These are phyloP conservation scores for Aspergillus sclerotioniger DNA, from an alignment of 495 filamentous ascomycete species.

Conservation along the genomic window DNA sequence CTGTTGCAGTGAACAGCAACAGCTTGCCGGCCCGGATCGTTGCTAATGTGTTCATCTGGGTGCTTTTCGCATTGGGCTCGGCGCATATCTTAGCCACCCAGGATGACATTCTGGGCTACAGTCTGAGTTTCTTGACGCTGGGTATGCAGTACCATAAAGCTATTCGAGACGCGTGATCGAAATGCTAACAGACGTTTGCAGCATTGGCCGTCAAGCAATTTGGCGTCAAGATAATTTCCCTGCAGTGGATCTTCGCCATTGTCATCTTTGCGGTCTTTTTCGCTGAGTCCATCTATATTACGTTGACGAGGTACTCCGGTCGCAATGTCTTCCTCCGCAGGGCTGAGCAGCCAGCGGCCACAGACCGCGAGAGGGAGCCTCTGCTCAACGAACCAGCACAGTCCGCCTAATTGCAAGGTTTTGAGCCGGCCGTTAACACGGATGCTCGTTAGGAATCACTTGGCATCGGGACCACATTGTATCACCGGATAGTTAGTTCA, in stretches of 20 bases:
- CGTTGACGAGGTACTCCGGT: slow-evolving; percentile 61
- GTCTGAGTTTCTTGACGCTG: slow-evolving; percentile 66
- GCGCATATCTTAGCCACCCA: slow-evolving; percentile 68
- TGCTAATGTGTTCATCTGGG: slow-evolving; percentile 85
- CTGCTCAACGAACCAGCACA: slow-evolving; percentile 36
- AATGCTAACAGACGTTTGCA: slow-evolving; percentile 24
- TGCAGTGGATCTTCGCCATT: slow-evolving; percentile 93
- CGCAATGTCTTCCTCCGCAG: slow-evolving; percentile 45
- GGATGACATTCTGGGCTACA: slow-evolving; percentile 83
- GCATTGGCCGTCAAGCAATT: slow-evolving; percentile 77
- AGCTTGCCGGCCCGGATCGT: slow-evolving; percentile 66
- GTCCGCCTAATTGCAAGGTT: background rate
- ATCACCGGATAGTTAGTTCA: background rate
- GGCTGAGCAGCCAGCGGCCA: slow-evolving; percentile 32
- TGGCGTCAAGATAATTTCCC: slow-evolving; percentile 61
- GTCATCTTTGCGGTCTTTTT: slow-evolving; percentile 75
- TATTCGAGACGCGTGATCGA: background rate
- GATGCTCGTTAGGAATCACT: background rate
- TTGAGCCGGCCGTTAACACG: background rate
- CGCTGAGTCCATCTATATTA: slow-evolving; percentile 59
- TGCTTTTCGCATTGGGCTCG: slow-evolving; percentile 66
- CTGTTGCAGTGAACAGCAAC: slow-evolving; percentile 64
- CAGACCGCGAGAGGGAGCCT: slow-evolving; percentile 42
- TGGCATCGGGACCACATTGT: background rate
- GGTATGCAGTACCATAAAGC: slow-evolving; percentile 38